Evolutionary conservation across 2,329 filamentous ascomycete species (phyloP).

Genomic region (Phialocephala subalpina): DNA sequence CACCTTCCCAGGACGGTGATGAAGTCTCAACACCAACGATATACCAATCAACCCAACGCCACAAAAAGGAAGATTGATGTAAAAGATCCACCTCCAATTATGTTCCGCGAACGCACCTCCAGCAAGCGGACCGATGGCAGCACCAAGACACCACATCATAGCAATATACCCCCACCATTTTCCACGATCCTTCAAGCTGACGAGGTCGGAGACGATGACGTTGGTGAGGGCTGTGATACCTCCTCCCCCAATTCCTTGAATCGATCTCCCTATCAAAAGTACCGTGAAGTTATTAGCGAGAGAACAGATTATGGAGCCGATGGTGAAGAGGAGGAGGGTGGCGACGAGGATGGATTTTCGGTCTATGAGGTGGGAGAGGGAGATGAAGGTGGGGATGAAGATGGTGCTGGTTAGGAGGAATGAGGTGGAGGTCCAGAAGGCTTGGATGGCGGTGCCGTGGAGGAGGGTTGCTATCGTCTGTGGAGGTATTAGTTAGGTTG

Average conservation of each 20-base stretch:
- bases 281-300: background rate
- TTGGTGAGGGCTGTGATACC: conserved; percentile 2
- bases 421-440: conserved; percentile 4
- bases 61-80: conserved; percentile 10
- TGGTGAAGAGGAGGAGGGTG: background rate
- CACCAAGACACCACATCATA: background rate
- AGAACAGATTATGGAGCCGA: conserved; percentile 2
- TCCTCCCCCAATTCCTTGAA: conserved; percentile 6
- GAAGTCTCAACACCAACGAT: background rate
- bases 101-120: conserved; percentile 1
- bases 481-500: background rate
- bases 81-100: conserved; percentile 15
- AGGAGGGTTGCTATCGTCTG: conserved; percentile 2
- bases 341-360: background rate
- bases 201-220: background rate
- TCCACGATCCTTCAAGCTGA: background rate
- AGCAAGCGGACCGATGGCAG: background rate
- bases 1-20: background rate
- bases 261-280: background rate
- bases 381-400: background rate
- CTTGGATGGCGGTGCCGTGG: background rate
- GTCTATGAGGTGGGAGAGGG: conserved; percentile 1
- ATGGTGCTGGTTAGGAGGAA: conserved; percentile 6
- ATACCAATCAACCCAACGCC: background rate
- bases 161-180: background rate